phyloP scores from a whole-genome alignment of 495 filamentous ascomycete species.

The Aspergillus homomorphus region DNA sequence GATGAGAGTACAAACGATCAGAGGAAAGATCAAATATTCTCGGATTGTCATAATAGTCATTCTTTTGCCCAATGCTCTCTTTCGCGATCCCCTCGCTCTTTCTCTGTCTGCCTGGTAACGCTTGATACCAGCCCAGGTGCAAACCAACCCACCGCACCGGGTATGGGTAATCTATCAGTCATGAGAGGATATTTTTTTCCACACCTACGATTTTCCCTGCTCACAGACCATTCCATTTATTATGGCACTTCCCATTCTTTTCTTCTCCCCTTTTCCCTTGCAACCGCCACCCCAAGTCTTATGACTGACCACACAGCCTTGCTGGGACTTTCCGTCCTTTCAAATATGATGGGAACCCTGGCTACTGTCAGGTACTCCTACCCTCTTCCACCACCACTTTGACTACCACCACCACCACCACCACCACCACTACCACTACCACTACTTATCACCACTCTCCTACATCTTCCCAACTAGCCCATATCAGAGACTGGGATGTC shows the following conservation, averaged over 20 bases:
- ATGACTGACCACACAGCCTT: neutral
- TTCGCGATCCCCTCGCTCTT: too few relatives aligned
- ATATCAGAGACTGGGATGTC: neutral
- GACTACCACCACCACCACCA: neutral
- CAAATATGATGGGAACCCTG: neutral
- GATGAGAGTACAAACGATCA: neutral
- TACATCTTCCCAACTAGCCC: neutral
- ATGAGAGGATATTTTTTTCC: neutral
- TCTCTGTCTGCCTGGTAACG: neutral
- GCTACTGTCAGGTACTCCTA: neutral
- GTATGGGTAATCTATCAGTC: neutral
- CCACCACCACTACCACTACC: neutral
- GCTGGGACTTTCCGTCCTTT: neutral
- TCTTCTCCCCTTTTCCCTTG: neutral
- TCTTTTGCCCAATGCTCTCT: neutral
- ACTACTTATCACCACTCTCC: neutral
- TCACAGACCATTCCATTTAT: neutral
- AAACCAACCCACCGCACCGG: neutral
- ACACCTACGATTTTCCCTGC: neutral
- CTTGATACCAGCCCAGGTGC: neutral
- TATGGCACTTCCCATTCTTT: neutral
- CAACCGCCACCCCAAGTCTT: neutral
- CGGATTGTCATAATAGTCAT: neutral
- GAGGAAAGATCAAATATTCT: neutral
- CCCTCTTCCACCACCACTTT: neutral